Evolutionary conservation across 306 rosid genomes (phyloP).

Genomic region (Trichosanthes cucumerina): DNA sequence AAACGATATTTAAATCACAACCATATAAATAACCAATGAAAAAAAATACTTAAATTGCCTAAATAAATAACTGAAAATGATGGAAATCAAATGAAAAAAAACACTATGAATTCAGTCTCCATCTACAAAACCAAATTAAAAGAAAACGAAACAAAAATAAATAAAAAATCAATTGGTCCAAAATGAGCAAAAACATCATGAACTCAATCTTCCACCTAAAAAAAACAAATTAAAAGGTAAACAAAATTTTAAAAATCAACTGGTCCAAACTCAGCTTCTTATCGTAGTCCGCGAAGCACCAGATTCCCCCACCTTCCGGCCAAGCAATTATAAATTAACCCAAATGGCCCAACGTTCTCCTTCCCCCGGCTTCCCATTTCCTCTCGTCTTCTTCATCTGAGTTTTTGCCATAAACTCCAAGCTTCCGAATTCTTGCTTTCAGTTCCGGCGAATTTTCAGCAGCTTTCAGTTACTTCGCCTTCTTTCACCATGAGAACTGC

Average conservation of each 20-base stretch:
- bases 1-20: neutral
- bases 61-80: neutral
- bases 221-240: neutral
- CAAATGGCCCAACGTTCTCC: neutral
- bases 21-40: neutral
- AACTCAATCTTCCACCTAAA: neutral
- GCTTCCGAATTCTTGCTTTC: neutral
- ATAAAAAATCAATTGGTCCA: neutral
- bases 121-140: neutral
- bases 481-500: conserved; percentile 27
- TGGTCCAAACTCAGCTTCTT: neutral
- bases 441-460: neutral
- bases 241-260: too few species aligned
- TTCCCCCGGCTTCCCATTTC: neutral
- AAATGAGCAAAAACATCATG: neutral
- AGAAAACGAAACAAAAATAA: too few species aligned
- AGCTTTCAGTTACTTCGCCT: neutral
- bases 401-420: neutral
- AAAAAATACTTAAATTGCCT: neutral
- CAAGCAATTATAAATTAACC: conserved; percentile 1
- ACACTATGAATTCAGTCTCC: neutral
- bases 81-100: neutral
- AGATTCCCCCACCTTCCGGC: neutral
- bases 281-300: conserved; percentile 1
- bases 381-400: neutral